phyloP scores from a whole-genome alignment of 2,329 filamentous ascomycete species.

The Epicoccum nigrum region DNA sequence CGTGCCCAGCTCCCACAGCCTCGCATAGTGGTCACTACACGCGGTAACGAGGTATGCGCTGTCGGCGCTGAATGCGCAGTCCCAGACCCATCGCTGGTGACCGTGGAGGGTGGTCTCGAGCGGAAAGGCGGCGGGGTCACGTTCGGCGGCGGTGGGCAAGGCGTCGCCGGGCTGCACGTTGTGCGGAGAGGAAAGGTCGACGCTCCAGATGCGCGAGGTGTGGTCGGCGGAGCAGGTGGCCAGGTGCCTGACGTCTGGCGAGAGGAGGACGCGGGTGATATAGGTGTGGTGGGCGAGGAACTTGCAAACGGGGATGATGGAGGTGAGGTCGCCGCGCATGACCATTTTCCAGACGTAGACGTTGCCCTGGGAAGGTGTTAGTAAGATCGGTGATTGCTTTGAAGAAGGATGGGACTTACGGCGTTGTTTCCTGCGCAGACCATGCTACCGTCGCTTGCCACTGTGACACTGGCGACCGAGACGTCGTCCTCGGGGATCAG shows the following conservation, averaged over 20 bases:
- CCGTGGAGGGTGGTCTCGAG: constrained; percentile 86
- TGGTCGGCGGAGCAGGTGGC: constrained; percentile 94
- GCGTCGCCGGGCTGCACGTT: constrained; percentile 42
- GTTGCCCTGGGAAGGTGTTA: constrained; percentile 69
- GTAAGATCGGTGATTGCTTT: neutral
- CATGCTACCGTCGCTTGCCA: constrained; percentile 90
- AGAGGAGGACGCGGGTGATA: constrained; percentile 89
- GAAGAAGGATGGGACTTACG: constrained; percentile 56
- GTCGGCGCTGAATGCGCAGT: constrained; percentile 93
- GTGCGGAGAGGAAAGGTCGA: constrained; percentile 61
- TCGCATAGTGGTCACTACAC: constrained; percentile 90
- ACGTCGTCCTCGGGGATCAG: constrained; percentile 96
- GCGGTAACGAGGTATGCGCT: constrained; percentile 92
- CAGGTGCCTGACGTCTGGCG: constrained; percentile 90
- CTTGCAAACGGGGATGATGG: constrained; percentile 83
- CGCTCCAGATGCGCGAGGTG: constrained; percentile 94
- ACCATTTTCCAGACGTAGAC: constrained; percentile 97
- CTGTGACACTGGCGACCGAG: constrained; percentile 90
- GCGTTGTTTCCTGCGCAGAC: constrained; percentile 92
- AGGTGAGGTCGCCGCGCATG: constrained; percentile 80
- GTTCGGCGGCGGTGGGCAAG: constrained; percentile 42
- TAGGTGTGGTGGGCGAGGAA: constrained; percentile 92
- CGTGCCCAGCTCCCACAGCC: constrained; percentile 85
- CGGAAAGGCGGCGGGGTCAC: constrained; percentile 67
- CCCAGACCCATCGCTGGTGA: constrained; percentile 97